phyloP scores from a whole-genome alignment of 352 stramenopile genomes.

The Globisporangium cystogenes region DNA sequence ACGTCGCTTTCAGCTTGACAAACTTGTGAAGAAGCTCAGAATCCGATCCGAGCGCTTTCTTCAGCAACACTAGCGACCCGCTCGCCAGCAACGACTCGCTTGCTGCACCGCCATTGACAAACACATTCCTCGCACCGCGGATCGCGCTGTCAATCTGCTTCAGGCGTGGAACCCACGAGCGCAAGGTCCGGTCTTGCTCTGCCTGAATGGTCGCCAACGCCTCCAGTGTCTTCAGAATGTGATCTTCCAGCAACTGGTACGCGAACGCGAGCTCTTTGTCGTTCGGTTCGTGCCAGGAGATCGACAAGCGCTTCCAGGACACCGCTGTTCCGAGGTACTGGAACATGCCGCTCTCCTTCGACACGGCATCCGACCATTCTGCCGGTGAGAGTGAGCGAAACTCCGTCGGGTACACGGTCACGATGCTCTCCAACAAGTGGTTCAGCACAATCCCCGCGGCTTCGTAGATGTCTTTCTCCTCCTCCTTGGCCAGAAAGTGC shows the following conservation, averaged over 20 bases:
- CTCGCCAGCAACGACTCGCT: slow-evolving; percentile 9
- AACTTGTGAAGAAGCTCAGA: slow-evolving; percentile 24
- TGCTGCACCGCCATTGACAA: slow-evolving; percentile 22
- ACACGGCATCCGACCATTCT: slow-evolving; percentile 38
- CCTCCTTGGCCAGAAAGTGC: slow-evolving; percentile 34
- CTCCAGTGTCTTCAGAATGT: slow-evolving; percentile 31
- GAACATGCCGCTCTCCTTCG: slow-evolving; percentile 34
- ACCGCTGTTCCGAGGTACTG: slow-evolving; percentile 51
- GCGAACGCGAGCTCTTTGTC: slow-evolving; percentile 48
- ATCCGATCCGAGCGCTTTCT: slow-evolving; percentile 23
- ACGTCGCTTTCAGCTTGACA: slow-evolving; percentile 30
- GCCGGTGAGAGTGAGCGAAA: slow-evolving; percentile 48
- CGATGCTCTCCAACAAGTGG: slow-evolving; percentile 35
- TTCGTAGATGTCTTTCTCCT: slow-evolving; percentile 61
- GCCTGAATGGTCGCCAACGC: slow-evolving; percentile 20
- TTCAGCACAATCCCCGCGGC: slow-evolving; percentile 32
- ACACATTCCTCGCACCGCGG: slow-evolving; percentile 38
- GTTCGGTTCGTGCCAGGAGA: slow-evolving; percentile 62
- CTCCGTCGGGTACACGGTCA: slow-evolving; percentile 51
- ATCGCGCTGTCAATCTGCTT: slow-evolving; percentile 40
- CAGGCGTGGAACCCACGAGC: slow-evolving; percentile 38
- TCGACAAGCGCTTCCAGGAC: slow-evolving; percentile 42
- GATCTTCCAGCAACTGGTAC: slow-evolving; percentile 40
- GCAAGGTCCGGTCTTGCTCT: slow-evolving; percentile 27
- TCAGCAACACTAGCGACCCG: slow-evolving; percentile 35